phyloP scores from a whole-genome alignment of 306 rosid genomes.

The Rosa persica region DNA sequence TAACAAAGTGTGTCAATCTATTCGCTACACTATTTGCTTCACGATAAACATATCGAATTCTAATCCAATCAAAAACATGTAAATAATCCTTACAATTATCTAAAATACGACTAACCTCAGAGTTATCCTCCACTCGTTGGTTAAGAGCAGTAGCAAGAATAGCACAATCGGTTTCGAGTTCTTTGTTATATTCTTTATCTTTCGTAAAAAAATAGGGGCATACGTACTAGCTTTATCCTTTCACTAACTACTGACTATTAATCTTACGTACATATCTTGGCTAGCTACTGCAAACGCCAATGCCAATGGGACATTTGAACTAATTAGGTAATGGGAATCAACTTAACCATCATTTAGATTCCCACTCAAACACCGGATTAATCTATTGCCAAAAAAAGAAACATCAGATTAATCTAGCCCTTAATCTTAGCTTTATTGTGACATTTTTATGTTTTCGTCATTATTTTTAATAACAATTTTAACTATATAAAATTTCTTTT shows the following conservation, averaged over 20 bases:
- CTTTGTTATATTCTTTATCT: too few species aligned
- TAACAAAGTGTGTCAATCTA: too few species aligned
- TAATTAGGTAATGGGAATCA: not conserved
- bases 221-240: not conserved
- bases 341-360: not conserved
- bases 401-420: not conserved
- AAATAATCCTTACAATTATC: too few species aligned
- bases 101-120: too few species aligned
- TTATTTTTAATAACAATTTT: not conserved
- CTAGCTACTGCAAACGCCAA: not conserved
- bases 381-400: not conserved
- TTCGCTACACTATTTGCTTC: too few species aligned
- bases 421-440: not conserved
- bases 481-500: not conserved
- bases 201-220: not conserved
- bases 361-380: constrained; percentile 4
- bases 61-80: too few species aligned
- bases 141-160: too few species aligned
- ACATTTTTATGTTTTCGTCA: not conserved
- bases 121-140: too few species aligned
- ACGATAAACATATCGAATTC: too few species aligned
- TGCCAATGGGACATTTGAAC: not conserved
- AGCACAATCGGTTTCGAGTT: too few species aligned
- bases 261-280: not conserved
- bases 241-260: not conserved